Evolutionary conservation across 805 yeast species (phyloP).

Genomic region (Myxozyma neglecta): DNA sequence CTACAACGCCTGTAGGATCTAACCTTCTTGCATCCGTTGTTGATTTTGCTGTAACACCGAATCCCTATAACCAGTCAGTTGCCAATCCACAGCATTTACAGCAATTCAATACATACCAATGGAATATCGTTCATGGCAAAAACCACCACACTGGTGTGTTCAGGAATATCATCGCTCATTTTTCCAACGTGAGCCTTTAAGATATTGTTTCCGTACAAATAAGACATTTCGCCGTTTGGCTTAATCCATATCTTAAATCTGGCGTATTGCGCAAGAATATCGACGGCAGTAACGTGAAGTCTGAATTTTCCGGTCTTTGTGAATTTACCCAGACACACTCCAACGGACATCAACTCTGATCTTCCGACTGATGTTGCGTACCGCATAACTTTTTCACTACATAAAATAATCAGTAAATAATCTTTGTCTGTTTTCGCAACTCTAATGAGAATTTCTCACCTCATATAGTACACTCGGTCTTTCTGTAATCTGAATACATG

Average conservation of each 20-base stretch:
- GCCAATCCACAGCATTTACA: neutral
- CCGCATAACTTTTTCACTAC: constrained; percentile 42
- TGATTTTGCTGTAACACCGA: constrained; percentile 91
- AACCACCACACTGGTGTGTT: constrained; percentile 92
- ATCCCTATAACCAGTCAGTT: constrained; percentile 51
- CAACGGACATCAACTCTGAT: constrained; percentile 85
- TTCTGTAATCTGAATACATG: constrained; percentile 95
- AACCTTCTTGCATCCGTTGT: constrained; percentile 82
- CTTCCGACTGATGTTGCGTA: constrained; percentile 90
- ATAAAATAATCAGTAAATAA: neutral
- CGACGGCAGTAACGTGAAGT: constrained; percentile 87
- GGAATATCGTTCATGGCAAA: constrained; percentile 89
- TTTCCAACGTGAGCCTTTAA: constrained; percentile 95
- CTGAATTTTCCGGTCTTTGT: constrained; percentile 97
- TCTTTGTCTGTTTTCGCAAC: neutral
- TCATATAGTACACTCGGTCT: constrained; percentile 91
- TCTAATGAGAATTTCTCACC: constrained; percentile 29
- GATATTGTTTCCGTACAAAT: constrained; percentile 92
- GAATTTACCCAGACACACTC: constrained; percentile 92
- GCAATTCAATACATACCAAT: constrained; percentile 39
- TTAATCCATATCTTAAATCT: constrained; percentile 95
- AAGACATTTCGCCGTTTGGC: constrained; percentile 98
- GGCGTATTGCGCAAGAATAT: constrained; percentile 80
- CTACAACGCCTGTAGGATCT: constrained; percentile 93
- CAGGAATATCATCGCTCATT: constrained; percentile 96